Conservation (phyloP, 345 rosid species). For the Brassica nigra region DNA sequence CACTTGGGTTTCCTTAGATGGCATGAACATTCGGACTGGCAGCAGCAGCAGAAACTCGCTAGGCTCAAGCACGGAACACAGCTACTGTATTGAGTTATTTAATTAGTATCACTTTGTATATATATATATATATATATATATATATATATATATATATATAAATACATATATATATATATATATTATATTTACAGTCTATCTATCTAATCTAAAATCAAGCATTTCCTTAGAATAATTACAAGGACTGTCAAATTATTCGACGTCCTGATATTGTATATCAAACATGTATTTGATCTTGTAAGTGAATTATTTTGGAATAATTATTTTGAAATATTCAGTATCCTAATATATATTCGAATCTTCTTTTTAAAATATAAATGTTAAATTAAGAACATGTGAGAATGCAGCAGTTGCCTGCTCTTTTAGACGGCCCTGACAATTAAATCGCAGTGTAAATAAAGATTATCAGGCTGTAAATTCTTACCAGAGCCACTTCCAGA, state of each 20-base stretch:
- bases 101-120: slow-evolving; percentile 12
- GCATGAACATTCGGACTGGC: slow-evolving; percentile 57
- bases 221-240: not conserved
- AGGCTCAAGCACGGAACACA: slow-evolving; percentile 60
- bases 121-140: not conserved
- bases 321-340: not conserved
- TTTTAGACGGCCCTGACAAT: not conserved
- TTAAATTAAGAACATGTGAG: not conserved
- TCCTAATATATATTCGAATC: not conserved
- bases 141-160: not conserved
- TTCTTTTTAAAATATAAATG: not conserved
- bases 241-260: not conserved
- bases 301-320: not conserved
- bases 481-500: slow-evolving; percentile 93
- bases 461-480: not conserved
- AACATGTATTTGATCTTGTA: not conserved
- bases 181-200: not conserved
- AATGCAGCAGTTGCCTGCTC: slow-evolving; percentile 4
- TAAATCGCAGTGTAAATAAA: not conserved
- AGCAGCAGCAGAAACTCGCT: slow-evolving; percentile 78
- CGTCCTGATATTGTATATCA: not conserved
- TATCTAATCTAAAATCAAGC: not conserved
- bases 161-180: not conserved
- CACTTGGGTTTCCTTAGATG: slow-evolving; percentile 52
- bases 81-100: slow-evolving; percentile 43